Base-by-base conservation (phyloP, 768 basidiomycete genomes). In the Peribolospora kevripleyi region DNA sequence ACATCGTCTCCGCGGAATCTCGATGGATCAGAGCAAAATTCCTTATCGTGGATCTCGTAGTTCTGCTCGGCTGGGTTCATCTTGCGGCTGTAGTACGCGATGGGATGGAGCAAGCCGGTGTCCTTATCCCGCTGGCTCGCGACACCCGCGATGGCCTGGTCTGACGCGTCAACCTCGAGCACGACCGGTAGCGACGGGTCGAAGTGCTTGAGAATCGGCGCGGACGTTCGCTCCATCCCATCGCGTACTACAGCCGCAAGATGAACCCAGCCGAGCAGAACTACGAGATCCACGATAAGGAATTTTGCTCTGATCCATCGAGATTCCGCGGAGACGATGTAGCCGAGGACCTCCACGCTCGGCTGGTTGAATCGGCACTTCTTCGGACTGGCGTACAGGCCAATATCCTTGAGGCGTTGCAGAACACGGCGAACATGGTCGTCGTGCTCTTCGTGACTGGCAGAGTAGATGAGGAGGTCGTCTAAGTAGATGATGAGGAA, bases 31-130 rank as follows among this genome's bases (percentile, higher is more conserved):
- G 0, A 59, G 56, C 9, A 76, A 76, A 76, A 61, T 64, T 77
- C 75, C 58, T 73, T 71, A 56, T 78, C 70, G 55, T 75, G 68
- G 14, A 73, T 69, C 10, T 73, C 64, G 57, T 77, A 76, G 60
- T 76, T 76, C 2, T 62, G 39, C 59, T 78, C 70, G 0, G 70
- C 61, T 0, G 58, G 41, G 9, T 4, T 5, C 40, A 64, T 10
- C 36, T 56, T 62, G n/a, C 61, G 54, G 13, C 61, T 62, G 25
- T 55, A n/a, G 55, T 68, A 76, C 0, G 66, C 71, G 13, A 74
- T 59, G 0, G 73, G 64, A 36, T 60, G 60, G 2, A 51, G 36
- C 6, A 53, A 5, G 3, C 52, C 51, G 25, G 25, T 25, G 39
- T 58, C 53, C 6, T 46, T 41, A n/a, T 71, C 64, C 6, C 48